phyloP scores from a whole-genome alignment of 2,329 filamentous ascomycete species.

The Fusarium ambrosium region DNA sequence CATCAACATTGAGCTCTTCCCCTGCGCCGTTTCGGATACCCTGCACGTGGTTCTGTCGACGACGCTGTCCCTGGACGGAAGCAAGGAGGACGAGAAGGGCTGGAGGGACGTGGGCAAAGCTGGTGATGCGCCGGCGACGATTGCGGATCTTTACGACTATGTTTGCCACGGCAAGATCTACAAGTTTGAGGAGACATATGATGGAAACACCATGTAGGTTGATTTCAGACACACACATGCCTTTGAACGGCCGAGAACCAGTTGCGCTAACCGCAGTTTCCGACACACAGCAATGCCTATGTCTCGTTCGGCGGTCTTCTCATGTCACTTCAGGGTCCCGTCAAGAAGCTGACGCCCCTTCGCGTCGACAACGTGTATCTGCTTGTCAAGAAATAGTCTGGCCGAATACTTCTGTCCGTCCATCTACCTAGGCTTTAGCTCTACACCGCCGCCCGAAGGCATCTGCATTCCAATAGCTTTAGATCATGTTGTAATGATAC shows the following conservation, averaged over 20 bases:
- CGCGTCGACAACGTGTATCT: slow-evolving; percentile 95
- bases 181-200: slow-evolving; percentile 83
- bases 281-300: slow-evolving; percentile 81
- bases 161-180: slow-evolving; percentile 92
- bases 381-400: slow-evolving; percentile 85
- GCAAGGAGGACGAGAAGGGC: slow-evolving; percentile 79
- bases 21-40: slow-evolving; percentile 78
- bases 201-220: slow-evolving; percentile 83
- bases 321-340: slow-evolving; percentile 91
- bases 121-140: slow-evolving; percentile 67
- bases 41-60: slow-evolving; percentile 87
- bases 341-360: slow-evolving; percentile 93
- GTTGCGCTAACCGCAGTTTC: slow-evolving; percentile 26
- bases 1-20: slow-evolving; percentile 94
- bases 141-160: slow-evolving; percentile 88
- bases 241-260: background rate
- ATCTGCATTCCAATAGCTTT: slow-evolving; percentile 36
- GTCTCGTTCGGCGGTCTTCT: slow-evolving; percentile 93
- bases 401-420: slow-evolving; percentile 18
- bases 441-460: slow-evolving; percentile 10
- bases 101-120: slow-evolving; percentile 82
- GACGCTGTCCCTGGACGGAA: slow-evolving; percentile 88
- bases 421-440: slow-evolving; percentile 25
- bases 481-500: slow-evolving; percentile 44
- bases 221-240: background rate